Evolutionary conservation across 352 stramenopile species (phyloP), one percentile per base, ranked within the genome.

Genomic region (Thalassiosira mediterranea): DNA sequence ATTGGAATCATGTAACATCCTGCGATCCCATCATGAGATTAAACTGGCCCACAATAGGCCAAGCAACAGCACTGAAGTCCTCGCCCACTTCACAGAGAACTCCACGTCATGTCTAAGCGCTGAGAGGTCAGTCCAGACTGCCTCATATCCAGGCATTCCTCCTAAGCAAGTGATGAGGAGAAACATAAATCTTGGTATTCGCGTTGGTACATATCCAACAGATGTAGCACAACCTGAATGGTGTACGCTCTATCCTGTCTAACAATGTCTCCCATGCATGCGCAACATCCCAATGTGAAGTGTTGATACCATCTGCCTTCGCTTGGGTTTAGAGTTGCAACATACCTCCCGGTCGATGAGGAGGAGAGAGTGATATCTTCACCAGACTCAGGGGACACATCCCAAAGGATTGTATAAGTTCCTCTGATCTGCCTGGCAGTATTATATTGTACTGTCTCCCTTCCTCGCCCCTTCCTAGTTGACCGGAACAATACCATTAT

Each of bases 231-330:
- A 31, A 79, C 44, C 23, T 56, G 52, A 42, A 79, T 57, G 10
- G 52, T 73, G 19, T 59, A 77, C 0, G 68, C 68, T 40, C 40
- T 32, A 58, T 79, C 61, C 46, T 79, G 60, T 47, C 17, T 1
- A 0, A 64, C 49, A 5, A 73, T 57, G 19, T 79, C 60, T 47
- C 70, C 61, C 53, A 66, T 68, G 7, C 66, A 28, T 25, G 56
- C 44, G 17, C 5, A 25, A 17, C 54, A 19, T 21, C 66, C 66
- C 11, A 26, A n/a, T 2, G 19, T 10, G 42, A 77, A 71, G 4
- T 44, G 46, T 15, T 71, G 26, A 59, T 67, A 77, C 68, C 68
- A 77, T 0, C 42, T 34, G 7, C 52, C 53, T 40, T 77, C 68
- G 31, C 51, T 65, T 8, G 68, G 68, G 31, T 17, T 26, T n/a